A percentile compares a stretch with the other conserved stretches of the same genome.
Evolutionary conservation across 2,329 filamentous ascomycete species (phyloP).

Genomic region (Aphanocladium album): DNA sequence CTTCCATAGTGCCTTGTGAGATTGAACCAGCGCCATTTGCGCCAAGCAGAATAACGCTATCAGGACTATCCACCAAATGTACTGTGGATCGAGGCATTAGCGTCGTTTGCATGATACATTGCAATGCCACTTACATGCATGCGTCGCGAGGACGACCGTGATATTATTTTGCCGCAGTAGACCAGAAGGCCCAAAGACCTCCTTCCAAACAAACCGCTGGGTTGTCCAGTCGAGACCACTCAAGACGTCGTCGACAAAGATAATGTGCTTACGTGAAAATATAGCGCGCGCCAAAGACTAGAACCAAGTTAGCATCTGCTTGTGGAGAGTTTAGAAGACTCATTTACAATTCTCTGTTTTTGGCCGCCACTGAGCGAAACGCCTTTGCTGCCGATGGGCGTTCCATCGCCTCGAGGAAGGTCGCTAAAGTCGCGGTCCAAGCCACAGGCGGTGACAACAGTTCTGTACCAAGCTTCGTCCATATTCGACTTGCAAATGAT

Average conservation of each 20-base stretch:
- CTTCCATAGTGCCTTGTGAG: neutral
- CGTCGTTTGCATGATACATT: neutral
- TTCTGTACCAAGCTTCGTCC: constrained; percentile 17
- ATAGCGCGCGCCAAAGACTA: constrained; percentile 35
- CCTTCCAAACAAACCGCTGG: constrained; percentile 30
- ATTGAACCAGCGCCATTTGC: neutral
- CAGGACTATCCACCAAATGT: constrained; percentile 19
- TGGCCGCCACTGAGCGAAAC: constrained; percentile 23
- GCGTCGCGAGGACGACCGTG: constrained; percentile 25
- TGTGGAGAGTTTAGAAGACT: neutral
- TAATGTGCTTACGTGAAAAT: constrained; percentile 19
- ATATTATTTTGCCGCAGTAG: constrained; percentile 20
- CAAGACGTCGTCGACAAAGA: constrained; percentile 29
- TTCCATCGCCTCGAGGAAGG: constrained; percentile 18
- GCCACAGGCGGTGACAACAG: constrained; percentile 17
- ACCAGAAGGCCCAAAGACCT: constrained; percentile 29
- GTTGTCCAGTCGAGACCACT: constrained; percentile 33
- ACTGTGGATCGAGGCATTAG: neutral
- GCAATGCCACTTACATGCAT: constrained; percentile 11
- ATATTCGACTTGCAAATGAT: constrained; percentile 18
- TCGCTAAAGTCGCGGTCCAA: constrained; percentile 17
- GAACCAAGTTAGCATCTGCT: constrained; percentile 47
- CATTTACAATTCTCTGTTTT: constrained; percentile 19
- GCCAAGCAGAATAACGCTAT: constrained; percentile 10
- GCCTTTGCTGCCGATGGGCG: constrained; percentile 19